Evolutionary conservation across 2,329 filamentous ascomycete genomes (phyloP).

Genomic region (Cladobotryum mycophilum): DNA sequence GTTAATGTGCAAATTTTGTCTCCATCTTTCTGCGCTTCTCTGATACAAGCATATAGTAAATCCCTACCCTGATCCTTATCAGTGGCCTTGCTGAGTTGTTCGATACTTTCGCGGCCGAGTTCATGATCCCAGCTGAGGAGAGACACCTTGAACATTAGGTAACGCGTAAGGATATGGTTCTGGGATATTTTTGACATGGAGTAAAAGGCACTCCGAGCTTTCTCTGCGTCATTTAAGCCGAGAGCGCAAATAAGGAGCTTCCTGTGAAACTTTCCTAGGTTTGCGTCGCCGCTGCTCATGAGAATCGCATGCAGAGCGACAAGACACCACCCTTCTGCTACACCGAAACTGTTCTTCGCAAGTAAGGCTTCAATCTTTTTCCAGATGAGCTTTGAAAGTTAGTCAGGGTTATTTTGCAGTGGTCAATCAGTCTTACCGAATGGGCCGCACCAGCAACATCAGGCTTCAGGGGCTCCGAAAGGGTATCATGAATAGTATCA

Average conservation of each 20-base stretch:
- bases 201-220: conserved; percentile 36
- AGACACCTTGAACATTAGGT: conserved; percentile 69
- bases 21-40: conserved; percentile 64
- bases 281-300: conserved; percentile 55
- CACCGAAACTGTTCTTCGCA: conserved; percentile 42
- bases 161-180: conserved; percentile 60
- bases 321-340: conserved; percentile 64
- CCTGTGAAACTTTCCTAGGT: conserved; percentile 62
- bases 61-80: conserved; percentile 44
- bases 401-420: conserved; percentile 1
- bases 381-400: conserved; percentile 63
- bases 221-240: conserved; percentile 29
- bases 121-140: conserved; percentile 52
- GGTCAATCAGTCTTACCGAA: conserved; percentile 43
- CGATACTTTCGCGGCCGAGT: conserved; percentile 57
- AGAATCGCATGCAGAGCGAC: conserved; percentile 64
- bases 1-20: conserved; percentile 51
- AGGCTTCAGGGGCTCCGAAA: conserved; percentile 44
- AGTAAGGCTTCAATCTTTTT: conserved; percentile 62
- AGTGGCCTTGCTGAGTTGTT: conserved; percentile 48
- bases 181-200: conserved; percentile 53
- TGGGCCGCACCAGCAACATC: conserved; percentile 62
- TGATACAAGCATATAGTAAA: conserved; percentile 71
- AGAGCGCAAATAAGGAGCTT: conserved; percentile 69
- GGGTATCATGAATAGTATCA: conserved; percentile 34